Evolutionary conservation across 163 green algal genomes (phyloP), one percentile per base, ranked within the genome.

Genomic region (Prototheca wickerhamii): DNA sequence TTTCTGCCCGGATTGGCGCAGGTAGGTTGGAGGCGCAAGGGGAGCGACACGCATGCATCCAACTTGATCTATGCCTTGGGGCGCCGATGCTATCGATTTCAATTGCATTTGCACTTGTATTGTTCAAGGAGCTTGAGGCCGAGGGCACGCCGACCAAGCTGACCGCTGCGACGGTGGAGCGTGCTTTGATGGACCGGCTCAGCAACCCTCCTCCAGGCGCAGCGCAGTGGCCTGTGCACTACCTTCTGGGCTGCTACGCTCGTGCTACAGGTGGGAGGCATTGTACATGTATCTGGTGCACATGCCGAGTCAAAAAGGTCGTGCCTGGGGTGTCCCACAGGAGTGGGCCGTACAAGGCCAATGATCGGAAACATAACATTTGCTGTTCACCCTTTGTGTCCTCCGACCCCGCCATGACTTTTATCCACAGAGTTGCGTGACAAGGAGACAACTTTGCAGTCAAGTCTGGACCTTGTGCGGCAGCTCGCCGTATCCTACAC

Each of bases 401-500:
- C n/a, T 54, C 5, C 1, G 20, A 54, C 23, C 6, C 46, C n/a
- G 15, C 6, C 46, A 28, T 18, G 5, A 12, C 18, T 1, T 54
- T 28, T 54, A 12, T 18, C 46, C 5, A 28, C 46, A 54, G 23
- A 54, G 37, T 15, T 44, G 37, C 37, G 37, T 0, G 37, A 15
- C 15, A 54, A 25, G 20, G 18, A 25, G n/a, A n/a, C n/a, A n/a
- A n/a, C n/a, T n/a, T n/a, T n/a, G n/a, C n/a, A n/a, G n/a, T n/a
- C n/a, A 1, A 46, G 59, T 0, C 57, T 85, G 23, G 20, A 33
- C 3, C 67, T 76, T 1, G 68, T 67, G 35, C 78, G 73, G 54
- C 79, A 92, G 60, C 80, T 93, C 25, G 65, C 84, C 7, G 80
- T 91, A 12, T 82, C 72, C 12, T 91, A 95, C 61, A 61, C 71